Base-by-base conservation (phyloP, 139 green algal genomes). In the Pedinophyceae sp. region DNA sequence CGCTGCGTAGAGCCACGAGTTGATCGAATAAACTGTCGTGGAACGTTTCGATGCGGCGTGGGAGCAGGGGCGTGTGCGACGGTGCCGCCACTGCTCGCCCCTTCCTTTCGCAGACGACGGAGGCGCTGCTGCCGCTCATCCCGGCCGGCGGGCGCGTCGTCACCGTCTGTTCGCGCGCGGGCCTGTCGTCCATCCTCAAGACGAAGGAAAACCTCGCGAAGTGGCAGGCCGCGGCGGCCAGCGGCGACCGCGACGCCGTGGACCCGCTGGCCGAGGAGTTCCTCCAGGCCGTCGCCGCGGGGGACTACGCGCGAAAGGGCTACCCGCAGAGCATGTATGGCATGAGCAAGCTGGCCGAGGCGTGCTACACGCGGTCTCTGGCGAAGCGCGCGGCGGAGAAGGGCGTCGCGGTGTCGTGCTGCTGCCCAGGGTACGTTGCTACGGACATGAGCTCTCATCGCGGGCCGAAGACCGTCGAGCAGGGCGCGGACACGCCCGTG, bases 401-500 rank as follows among this genome's bases (percentile, higher is more conserved):
- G 0, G 49, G 55, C 19, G 52, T 80, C n/a, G 52, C 60, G 20
- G 74, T 83, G 7, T 69, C 65, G 46, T 60, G 58, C 3, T 74
- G 64, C 46, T 78, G 68, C 59, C 77, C 77, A 5, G 77, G 77
- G 49, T 75, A 58, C 50, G 73, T 61, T 30, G 25, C 48, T n/a
- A 77, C 67, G 2, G 62, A 76, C 62, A 85, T 85, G 77, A 61
- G 34, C 4, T 67, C 46, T 43, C 54, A 46, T 46, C 30, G 54
- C 7, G 74, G 77, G n/a, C 53, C 48, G 22, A 72, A 71, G 57
- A 67, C 61, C 2, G 54, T 68, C 0, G 48, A 50, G 1, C 30
- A 79, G 23, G 77, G 77, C 1, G 77, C 77, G 1, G 74, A 85
- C 47, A 85, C 77, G 19, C 68, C 77, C 2, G 62, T 69, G 3